Evolutionary conservation across 306 rosid species (phyloP).

Genomic region (Quercus parvula): DNA sequence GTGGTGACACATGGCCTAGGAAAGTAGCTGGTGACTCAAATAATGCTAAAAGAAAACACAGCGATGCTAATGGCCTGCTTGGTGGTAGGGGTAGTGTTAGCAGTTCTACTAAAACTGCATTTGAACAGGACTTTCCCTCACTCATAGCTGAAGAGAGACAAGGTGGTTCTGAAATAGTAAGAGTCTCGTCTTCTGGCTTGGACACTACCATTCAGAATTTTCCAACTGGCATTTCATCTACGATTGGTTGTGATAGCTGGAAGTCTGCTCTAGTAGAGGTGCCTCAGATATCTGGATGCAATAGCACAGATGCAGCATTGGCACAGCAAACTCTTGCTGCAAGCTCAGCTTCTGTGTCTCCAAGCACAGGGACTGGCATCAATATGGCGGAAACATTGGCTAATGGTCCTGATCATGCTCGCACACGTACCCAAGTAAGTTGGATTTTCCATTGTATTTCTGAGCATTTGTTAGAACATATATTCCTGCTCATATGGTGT

Average conservation of each 20-base stretch:
- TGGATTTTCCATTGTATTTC: neutral
- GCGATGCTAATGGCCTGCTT: neutral
- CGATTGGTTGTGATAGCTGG: neutral
- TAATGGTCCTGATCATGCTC: slow-evolving; percentile 17
- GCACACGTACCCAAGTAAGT: slow-evolving; percentile 29
- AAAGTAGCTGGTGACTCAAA: slow-evolving; percentile 8
- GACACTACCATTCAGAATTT: neutral
- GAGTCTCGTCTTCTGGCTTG: slow-evolving; percentile 13
- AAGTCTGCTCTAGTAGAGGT: slow-evolving; percentile 8
- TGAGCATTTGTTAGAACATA: slow-evolving; percentile 4
- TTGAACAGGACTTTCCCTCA: slow-evolving; percentile 22
- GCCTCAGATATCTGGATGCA: slow-evolving; percentile 23
- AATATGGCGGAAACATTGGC: slow-evolving; percentile 37
- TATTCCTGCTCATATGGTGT: neutral
- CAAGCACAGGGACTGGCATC: slow-evolving; percentile 1
- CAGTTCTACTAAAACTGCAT: neutral
- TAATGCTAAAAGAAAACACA: neutral
- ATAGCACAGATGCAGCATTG: neutral
- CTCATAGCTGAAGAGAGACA: slow-evolving; percentile 17
- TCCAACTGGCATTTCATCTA: neutral
- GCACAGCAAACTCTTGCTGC: slow-evolving; percentile 11
- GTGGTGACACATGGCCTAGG: slow-evolving; percentile 9
- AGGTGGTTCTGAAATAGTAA: slow-evolving; percentile 2
- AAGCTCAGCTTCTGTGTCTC: slow-evolving; percentile 16
- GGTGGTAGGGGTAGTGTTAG: neutral